Percentiles rank a stretch among this genome's conserved stretches.
phyloP scores from a whole-genome alignment of 441 rosid genomes.

The Euphorbia schlechtendalii region DNA sequence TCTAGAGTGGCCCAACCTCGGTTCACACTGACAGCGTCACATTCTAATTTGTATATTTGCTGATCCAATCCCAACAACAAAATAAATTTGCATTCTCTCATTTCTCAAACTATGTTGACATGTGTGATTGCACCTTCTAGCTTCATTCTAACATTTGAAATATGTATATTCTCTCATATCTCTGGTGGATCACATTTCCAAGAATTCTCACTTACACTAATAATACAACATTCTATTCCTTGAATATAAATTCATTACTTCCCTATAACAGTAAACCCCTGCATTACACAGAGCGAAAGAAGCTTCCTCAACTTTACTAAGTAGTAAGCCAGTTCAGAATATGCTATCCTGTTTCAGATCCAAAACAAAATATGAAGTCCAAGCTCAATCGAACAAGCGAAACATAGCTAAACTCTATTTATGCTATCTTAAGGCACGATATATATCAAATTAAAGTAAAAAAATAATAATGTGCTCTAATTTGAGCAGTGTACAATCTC shows the following conservation, averaged over 20 bases:
- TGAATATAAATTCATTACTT: not conserved
- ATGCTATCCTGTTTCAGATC: not conserved
- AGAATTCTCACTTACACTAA: not conserved
- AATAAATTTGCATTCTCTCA: not conserved
- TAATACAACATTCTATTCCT: not conserved
- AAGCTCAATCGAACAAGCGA: not conserved
- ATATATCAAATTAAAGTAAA: too few species aligned
- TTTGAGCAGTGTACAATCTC: too few species aligned
- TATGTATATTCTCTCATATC: not conserved
- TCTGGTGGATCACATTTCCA: conserved; percentile 3
- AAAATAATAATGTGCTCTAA: too few species aligned
- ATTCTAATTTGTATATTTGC: not conserved
- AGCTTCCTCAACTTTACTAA: not conserved
- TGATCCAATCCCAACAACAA: not conserved
- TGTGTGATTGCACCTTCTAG: not conserved
- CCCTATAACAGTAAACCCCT: not conserved
- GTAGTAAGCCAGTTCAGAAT: not conserved
- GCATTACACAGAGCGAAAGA: not conserved
- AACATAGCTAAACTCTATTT: too few species aligned
- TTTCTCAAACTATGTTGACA: not conserved
- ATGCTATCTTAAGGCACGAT: too few species aligned
- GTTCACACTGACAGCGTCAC: not conserved
- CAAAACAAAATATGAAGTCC: not conserved
- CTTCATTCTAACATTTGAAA: not conserved
- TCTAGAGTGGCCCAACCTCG: not conserved